Conservation (phyloP, 1,284 basidiomycete species). For the Schizophyllum commune region DNA sequence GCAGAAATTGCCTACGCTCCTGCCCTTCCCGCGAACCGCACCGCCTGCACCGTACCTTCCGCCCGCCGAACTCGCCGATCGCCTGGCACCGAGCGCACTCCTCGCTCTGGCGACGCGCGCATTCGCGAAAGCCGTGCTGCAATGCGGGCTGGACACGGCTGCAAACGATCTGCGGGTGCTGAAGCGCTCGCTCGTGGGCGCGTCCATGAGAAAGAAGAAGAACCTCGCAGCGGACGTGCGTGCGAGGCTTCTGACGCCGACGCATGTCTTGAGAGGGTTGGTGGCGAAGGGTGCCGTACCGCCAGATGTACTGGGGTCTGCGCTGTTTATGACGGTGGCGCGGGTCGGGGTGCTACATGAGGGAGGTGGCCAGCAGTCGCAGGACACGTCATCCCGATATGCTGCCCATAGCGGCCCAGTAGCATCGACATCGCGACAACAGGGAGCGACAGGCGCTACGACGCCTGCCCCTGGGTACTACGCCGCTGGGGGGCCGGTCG, state of each 20-base stretch:
- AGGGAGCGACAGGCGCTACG: too few species aligned
- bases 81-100: conserved; percentile 10
- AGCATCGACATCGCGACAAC: too few species aligned
- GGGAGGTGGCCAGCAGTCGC: background rate
- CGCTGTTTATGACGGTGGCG: conserved; percentile 7
- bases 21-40: conserved; percentile 3
- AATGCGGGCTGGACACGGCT: conserved; percentile 5
- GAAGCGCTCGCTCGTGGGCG: background rate
- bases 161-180: conserved; percentile 1
- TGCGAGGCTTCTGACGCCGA: conserved; percentile 11
- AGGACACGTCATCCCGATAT: background rate
- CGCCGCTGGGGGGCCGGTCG: too few species aligned
- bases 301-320: conserved; percentile 9
- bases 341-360: conserved; percentile 8
- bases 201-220: background rate
- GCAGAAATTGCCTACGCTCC: conserved; percentile 6
- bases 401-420: too few species aligned
- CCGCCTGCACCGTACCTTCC: conserved; percentile 3
- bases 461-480: too few species aligned
- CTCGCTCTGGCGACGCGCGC: conserved; percentile 5
- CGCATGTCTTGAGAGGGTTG: conserved; percentile 10
- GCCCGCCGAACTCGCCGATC: conserved; percentile 1
- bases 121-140: conserved; percentile 8
- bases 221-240: background rate
- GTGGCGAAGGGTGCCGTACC: conserved; percentile 7